Conservation (phyloP, 768 basidiomycete genomes). For the Suillus cothurnatus region DNA sequence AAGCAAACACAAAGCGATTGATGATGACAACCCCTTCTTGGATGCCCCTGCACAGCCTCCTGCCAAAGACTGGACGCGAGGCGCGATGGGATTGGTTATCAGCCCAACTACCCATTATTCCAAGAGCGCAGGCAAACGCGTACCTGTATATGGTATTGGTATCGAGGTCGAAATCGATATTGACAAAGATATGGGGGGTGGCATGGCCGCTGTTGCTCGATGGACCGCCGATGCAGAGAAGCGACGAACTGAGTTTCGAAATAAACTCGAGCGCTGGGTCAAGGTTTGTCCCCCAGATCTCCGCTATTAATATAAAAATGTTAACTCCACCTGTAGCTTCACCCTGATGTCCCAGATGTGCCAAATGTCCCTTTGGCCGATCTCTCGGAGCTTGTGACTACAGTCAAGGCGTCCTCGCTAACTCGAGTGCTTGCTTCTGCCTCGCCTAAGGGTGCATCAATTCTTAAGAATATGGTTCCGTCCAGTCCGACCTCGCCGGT, state of each 20-base stretch:
- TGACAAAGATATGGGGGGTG: slow-evolving; percentile 75
- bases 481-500: slow-evolving; percentile 39
- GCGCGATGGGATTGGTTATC: slow-evolving; percentile 78
- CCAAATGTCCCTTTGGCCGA: slow-evolving; percentile 67
- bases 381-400: slow-evolving; percentile 57
- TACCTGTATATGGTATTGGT: slow-evolving; percentile 83
- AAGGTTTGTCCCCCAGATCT: slow-evolving; percentile 42
- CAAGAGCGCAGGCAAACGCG: slow-evolving; percentile 63
- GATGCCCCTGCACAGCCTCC: slow-evolving; percentile 39
- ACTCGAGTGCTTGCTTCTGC: slow-evolving; percentile 72
- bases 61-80: slow-evolving; percentile 73
- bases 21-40: slow-evolving; percentile 77
- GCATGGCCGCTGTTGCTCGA: slow-evolving; percentile 88
- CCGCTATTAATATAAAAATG: background rate
- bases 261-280: slow-evolving; percentile 66
- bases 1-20: slow-evolving; percentile 27
- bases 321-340: slow-evolving; percentile 45
- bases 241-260: slow-evolving; percentile 57
- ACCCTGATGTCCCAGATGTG: slow-evolving; percentile 42
- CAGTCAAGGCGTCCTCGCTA: slow-evolving; percentile 62
- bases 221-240: slow-evolving; percentile 76
- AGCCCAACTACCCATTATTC: slow-evolving; percentile 73
- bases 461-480: slow-evolving; percentile 34
- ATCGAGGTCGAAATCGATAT: slow-evolving; percentile 87
- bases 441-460: slow-evolving; percentile 60